phyloP scores from a whole-genome alignment of 495 filamentous ascomycete genomes.

The Neurospora sp. region DNA sequence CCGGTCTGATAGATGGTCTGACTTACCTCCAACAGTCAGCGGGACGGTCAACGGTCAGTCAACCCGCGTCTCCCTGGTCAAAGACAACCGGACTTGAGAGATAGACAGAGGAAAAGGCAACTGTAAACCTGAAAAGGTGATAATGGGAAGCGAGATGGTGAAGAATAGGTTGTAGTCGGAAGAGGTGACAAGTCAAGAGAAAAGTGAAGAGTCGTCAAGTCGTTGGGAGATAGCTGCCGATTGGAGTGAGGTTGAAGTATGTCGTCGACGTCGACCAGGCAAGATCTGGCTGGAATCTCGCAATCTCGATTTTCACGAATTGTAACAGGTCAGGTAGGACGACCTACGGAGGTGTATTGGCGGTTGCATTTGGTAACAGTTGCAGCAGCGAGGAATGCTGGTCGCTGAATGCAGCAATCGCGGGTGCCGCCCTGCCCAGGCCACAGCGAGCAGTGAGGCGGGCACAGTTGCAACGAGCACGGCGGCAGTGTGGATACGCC shows the following conservation, averaged over 20 bases:
- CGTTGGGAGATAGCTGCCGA: neutral
- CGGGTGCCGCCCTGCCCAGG: neutral
- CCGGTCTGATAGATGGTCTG: neutral
- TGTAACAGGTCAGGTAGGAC: neutral
- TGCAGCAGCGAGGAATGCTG: neutral
- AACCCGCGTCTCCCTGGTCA: neutral
- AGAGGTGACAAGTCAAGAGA: neutral
- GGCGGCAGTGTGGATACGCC: neutral
- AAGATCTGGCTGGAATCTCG: neutral
- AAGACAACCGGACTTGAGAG: neutral
- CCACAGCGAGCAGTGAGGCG: neutral
- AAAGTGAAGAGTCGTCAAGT: neutral
- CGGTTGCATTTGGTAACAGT: neutral
- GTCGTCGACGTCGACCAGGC: neutral
- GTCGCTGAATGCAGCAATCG: neutral
- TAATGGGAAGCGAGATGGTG: neutral
- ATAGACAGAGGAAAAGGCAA: neutral
- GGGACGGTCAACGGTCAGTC: neutral
- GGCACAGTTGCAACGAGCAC: neutral
- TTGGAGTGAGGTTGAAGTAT: neutral
- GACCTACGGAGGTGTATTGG: neutral
- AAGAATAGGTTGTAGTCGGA: neutral
- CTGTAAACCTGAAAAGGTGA: neutral
- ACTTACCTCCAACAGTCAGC: neutral
- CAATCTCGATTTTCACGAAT: neutral